Evolutionary conservation across 2,329 filamentous ascomycete species (phyloP).

Genomic region (Ilyonectria destructans): DNA sequence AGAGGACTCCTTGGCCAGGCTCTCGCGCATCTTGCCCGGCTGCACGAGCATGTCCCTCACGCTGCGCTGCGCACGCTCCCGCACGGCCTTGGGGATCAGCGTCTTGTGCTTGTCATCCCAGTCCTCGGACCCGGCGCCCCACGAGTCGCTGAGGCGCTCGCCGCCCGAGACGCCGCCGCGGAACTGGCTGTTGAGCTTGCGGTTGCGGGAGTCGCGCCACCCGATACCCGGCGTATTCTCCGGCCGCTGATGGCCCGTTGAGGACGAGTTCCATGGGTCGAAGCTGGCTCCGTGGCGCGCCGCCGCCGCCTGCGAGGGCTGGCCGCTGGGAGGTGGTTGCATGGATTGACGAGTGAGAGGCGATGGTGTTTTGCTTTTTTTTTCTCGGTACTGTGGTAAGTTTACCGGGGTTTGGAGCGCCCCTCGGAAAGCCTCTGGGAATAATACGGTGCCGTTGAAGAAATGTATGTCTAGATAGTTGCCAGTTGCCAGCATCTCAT

Average conservation of each 20-base stretch:
- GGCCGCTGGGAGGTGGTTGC: conserved; percentile 28
- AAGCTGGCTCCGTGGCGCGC: conserved; percentile 65
- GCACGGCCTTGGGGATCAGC: conserved; percentile 62
- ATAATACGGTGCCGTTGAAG: not conserved
- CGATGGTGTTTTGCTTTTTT: conserved; percentile 25
- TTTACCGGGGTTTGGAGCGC: not conserved
- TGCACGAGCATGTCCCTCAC: conserved; percentile 70
- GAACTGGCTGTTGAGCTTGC: conserved; percentile 82
- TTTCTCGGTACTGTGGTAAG: not conserved
- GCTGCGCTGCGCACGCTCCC: conserved; percentile 58
- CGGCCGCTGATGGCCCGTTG: conserved; percentile 84
- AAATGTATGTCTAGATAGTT: not conserved
- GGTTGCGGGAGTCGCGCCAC: conserved; percentile 80
- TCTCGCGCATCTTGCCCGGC: conserved; percentile 61
- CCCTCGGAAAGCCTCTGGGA: not conserved
- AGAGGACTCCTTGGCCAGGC: conserved; percentile 15
- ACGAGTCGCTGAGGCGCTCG: conserved; percentile 74
- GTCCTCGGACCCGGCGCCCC: conserved; percentile 75
- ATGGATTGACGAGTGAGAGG: conserved; percentile 5
- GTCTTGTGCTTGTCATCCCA: conserved; percentile 63
- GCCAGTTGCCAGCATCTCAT: not conserved
- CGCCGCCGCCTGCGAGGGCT: conserved; percentile 55
- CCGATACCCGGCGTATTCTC: conserved; percentile 75
- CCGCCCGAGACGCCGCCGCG: conserved; percentile 71
- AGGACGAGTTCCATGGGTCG: conserved; percentile 81